These are phyloP conservation scores for Russula sp. DNA, from an alignment of 768 basidiomycete species.

Conservation along the genomic window DNA sequence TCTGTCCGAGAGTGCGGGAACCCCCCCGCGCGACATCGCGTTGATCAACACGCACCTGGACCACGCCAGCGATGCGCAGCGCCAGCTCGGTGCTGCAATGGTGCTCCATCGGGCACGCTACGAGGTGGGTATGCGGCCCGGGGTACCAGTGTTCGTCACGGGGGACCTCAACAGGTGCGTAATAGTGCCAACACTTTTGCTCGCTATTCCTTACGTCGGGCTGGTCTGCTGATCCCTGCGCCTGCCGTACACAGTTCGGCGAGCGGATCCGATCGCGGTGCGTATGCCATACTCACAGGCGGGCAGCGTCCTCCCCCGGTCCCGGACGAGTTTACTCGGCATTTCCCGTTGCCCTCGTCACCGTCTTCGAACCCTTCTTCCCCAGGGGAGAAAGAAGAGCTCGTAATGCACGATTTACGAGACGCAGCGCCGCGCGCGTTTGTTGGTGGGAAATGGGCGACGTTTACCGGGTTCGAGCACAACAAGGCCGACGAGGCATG, in stretches of 20 bases:
- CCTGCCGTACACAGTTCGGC: slow-evolving; percentile 32
- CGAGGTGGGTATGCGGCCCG: slow-evolving; percentile 35
- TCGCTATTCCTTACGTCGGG: too few species aligned
- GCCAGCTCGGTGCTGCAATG: slow-evolving; percentile 47
- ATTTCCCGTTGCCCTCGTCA: slow-evolving; percentile 33
- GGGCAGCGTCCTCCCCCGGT: slow-evolving; percentile 35
- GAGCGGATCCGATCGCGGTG: slow-evolving; percentile 41
- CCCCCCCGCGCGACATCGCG: slow-evolving; percentile 30
- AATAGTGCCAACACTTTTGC: too few species aligned
- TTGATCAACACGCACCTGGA: slow-evolving; percentile 52
- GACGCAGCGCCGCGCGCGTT: slow-evolving; percentile 35
- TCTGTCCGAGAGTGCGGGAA: slow-evolving; percentile 16
- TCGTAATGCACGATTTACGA: slow-evolving; percentile 41
- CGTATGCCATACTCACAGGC: slow-evolving; percentile 48
- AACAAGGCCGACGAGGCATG: slow-evolving; percentile 37
- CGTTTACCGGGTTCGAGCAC: slow-evolving; percentile 46
- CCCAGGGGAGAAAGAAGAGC: neutral
- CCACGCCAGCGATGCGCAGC: slow-evolving; percentile 46
- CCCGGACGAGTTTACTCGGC: slow-evolving; percentile 38
- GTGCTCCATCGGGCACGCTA: slow-evolving; percentile 44
- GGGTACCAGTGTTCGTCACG: slow-evolving; percentile 38
- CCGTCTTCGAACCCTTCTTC: neutral
- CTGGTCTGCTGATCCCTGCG: neutral
- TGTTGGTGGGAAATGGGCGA: slow-evolving; percentile 44
- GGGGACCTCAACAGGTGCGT: slow-evolving; percentile 46